Conservation (phyloP, 176 grass and related monocot genomes). For the Neostapfia colusana region DNA sequence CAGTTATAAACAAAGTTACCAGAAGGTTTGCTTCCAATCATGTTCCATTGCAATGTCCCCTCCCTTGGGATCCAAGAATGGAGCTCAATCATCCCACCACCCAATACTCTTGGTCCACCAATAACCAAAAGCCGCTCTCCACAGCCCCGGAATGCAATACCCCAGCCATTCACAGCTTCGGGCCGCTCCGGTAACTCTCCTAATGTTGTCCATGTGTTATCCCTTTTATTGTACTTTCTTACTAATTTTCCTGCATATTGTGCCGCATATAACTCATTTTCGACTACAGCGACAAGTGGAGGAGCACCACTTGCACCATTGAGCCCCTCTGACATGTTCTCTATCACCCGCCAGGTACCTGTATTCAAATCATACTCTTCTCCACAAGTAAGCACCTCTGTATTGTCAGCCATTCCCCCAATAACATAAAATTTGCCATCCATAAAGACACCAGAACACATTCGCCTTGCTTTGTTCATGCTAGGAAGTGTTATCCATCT, state of each 20-base stretch:
- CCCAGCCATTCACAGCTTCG: conserved; percentile 97
- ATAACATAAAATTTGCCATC: conserved; percentile 92
- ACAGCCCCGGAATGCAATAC: conserved; percentile 91
- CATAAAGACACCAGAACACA: conserved; percentile 96
- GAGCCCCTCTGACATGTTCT: conserved; percentile 80
- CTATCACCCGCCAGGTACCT: conserved; percentile 77
- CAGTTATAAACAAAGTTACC: conserved; percentile 97
- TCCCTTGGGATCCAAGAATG: conserved; percentile 87
- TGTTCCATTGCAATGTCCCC: conserved; percentile 71
- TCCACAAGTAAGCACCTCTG: conserved; percentile 83
- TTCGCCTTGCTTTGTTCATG: conserved; percentile 80
- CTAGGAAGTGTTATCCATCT: conserved; percentile 75
- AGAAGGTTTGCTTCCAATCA: conserved; percentile 84
- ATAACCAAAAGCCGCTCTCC: conserved; percentile 88
- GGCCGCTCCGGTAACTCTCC: conserved; percentile 85
- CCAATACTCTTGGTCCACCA: conserved; percentile 77
- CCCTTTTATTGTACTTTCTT: conserved; percentile 74
- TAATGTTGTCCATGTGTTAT: conserved; percentile 81
- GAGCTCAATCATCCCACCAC: conserved; percentile 93
- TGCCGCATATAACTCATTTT: conserved; percentile 84
- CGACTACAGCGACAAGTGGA: conserved; percentile 84
- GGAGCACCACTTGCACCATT: conserved; percentile 83
- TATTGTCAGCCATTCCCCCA: conserved; percentile 77
- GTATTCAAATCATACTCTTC: conserved; percentile 88
- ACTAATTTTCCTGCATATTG: conserved; percentile 85